phyloP scores from a whole-genome alignment of 2,329 filamentous ascomycete genomes.

The Calonectria henricotiae region DNA sequence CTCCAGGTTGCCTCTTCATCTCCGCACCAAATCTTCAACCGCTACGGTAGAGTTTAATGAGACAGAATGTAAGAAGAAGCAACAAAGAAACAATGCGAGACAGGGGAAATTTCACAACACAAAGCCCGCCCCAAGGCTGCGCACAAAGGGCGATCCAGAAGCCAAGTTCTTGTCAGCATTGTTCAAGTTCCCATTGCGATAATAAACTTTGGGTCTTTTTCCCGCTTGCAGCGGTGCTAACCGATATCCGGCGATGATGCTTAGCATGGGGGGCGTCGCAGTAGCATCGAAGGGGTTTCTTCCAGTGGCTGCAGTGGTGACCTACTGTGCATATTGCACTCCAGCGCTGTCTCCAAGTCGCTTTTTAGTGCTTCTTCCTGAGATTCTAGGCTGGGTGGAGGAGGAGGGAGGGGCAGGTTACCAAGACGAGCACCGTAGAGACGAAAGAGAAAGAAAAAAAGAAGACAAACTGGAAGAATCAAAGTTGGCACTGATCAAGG shows the following conservation, averaged over 20 bases:
- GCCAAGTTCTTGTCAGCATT: conserved; percentile 13
- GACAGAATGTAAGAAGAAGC: not conserved
- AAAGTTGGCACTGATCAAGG: conserved; percentile 17
- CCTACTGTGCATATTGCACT: conserved; percentile 18
- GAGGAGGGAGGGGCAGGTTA: not conserved
- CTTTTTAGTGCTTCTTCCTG: conserved; percentile 24
- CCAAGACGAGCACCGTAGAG: not conserved
- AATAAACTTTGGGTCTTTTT: conserved; percentile 50
- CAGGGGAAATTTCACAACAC: conserved; percentile 22
- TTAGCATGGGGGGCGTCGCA: conserved; percentile 5
- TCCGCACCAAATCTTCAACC: conserved; percentile 19
- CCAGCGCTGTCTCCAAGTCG: conserved; percentile 19
- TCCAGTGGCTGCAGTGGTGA: conserved; percentile 20
- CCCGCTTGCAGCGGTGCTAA: conserved; percentile 45
- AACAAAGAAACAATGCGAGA: conserved; percentile 22
- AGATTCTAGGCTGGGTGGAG: conserved; percentile 9
- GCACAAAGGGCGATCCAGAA: conserved; percentile 21
- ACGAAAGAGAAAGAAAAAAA: conserved; percentile 2
- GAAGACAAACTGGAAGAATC: not conserved
- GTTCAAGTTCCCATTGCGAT: conserved; percentile 32
- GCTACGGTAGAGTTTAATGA: conserved; percentile 20
- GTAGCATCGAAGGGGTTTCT: conserved; percentile 18
- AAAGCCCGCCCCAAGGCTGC: not conserved
- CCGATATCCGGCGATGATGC: conserved; percentile 48
- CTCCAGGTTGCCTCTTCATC: conserved; percentile 20